Percentiles rank a stretch among this genome's conserved stretches.
Evolutionary conservation across 129 eudicot genomes (phyloP).

Genomic region (Erigeron canadensis): DNA sequence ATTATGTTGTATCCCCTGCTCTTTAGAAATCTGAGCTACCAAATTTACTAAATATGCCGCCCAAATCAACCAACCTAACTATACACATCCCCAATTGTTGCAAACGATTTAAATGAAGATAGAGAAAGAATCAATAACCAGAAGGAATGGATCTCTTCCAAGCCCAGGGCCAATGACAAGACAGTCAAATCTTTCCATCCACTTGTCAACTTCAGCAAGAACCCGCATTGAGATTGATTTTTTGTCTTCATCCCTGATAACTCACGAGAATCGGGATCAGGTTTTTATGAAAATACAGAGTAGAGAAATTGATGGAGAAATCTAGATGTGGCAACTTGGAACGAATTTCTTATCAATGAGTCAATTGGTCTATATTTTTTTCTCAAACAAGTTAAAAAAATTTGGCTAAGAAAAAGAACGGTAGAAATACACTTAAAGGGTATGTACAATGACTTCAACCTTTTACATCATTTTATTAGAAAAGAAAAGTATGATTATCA

Average conservation of each 20-base stretch:
- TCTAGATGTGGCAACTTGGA: neutral
- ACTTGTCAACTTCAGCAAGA: slow-evolving; percentile 74
- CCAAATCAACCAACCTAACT: neutral
- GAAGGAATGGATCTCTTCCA: slow-evolving; percentile 90
- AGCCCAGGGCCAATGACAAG: slow-evolving; percentile 98
- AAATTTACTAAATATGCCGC: neutral
- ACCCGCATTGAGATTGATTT: slow-evolving; percentile 47
- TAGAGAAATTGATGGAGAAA: neutral
- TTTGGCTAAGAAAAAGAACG: too few species aligned
- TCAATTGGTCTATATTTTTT: neutral
- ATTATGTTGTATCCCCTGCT: neutral
- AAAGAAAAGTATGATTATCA: too few species aligned
- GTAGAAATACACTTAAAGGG: too few species aligned
- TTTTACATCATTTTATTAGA: too few species aligned
- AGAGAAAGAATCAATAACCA: slow-evolving; percentile 47
- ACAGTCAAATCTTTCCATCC: slow-evolving; percentile 98
- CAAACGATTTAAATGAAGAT: slow-evolving; percentile 4
- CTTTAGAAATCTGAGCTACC: neutral
- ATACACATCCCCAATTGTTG: neutral
- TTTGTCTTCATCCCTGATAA: slow-evolving; percentile 75
- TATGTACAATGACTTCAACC: too few species aligned
- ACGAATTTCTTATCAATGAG: neutral
- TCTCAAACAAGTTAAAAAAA: too few species aligned
- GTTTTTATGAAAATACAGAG: neutral
- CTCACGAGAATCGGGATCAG: slow-evolving; percentile 15